These are phyloP conservation scores for Amphirosellinia nigrospora DNA, from an alignment of 495 filamentous ascomycete genomes.

Conservation along the genomic window DNA sequence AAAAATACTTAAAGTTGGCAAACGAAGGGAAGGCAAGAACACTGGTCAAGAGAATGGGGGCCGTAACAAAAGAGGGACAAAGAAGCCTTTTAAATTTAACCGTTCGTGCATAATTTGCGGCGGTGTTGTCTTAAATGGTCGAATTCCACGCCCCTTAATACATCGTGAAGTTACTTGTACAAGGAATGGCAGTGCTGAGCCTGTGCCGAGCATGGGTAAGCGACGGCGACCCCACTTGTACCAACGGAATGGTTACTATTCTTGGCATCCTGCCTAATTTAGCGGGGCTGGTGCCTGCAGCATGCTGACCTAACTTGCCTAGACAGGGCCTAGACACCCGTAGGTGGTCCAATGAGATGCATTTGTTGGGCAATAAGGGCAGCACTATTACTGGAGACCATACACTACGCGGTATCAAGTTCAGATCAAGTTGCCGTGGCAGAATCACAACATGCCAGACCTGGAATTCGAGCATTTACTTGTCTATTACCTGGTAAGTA, in stretches of 20 bases:
- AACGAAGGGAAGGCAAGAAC: not conserved
- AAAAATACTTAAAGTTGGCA: not conserved
- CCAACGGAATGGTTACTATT: slow-evolving; percentile 6
- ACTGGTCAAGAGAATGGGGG: not conserved
- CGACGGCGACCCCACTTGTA: not conserved
- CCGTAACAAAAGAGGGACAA: not conserved
- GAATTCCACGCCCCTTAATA: not conserved
- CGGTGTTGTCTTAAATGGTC: not conserved
- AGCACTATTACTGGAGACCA: not conserved
- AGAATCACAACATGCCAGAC: not conserved
- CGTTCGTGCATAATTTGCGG: not conserved
- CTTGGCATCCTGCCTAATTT: not conserved
- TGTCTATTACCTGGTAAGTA: no score
- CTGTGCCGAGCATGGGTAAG: not conserved
- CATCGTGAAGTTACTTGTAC: not conserved
- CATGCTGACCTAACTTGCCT: not conserved
- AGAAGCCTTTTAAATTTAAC: not conserved
- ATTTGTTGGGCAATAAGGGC: not conserved
- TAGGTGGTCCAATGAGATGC: not conserved
- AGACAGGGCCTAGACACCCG: no score
- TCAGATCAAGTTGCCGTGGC: not conserved
- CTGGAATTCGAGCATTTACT: not conserved
- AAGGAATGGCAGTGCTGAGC: no score
- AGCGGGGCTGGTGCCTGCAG: not conserved
- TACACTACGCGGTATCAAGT: no score